Evolutionary conservation across 495 filamentous ascomycete species (phyloP), one percentile per base, ranked within the genome.

Genomic region (Aspergillus nidulans): DNA sequence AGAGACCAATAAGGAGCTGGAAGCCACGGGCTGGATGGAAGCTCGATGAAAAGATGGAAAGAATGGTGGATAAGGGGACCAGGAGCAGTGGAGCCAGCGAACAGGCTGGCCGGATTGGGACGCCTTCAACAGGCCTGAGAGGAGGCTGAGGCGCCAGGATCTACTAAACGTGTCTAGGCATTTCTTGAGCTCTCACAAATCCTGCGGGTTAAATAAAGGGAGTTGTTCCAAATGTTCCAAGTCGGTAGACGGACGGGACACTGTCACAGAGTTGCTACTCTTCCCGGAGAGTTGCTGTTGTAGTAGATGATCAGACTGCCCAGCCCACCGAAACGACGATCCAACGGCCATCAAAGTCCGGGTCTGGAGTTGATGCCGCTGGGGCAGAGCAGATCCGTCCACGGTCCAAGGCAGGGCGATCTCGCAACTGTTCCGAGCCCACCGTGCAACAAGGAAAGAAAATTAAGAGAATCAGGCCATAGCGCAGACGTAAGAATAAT

Each of bases 71-170:
- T 56, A 52, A 52, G 36, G 28, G 42, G 40, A 20, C 47, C 45
- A 63, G 56, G 32, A 39, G 60, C 38, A 62, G 60, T 62, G 60
- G 60, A 63, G 53, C 60, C 60, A 59, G 56, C 58, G 53, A 55
- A 28, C 23, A 55, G 15, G 26, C 23, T 34, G 48, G 41, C 28
- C 42, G 53, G 39, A 44, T 63, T 44, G 32, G 49, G 49, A 53
- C 19, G 50, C 15, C 28, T 41, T 12, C 36, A 39, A 13, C 30
- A 26, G 49, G 50, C 30, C 30, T 34, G 52, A 54, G 58, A 28
- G 46, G 39, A 51, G 40, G 53, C 48, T 50, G 45, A 43, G 46
- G 42, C 46, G 47, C 47, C 47, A 49, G 47, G 47, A 49, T 49
- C 26, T 36, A 34, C 46, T 23, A 21, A 34, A 21, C 16, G 26